phyloP scores from a whole-genome alignment of 768 basidiomycete species.

The Postia placenta region DNA sequence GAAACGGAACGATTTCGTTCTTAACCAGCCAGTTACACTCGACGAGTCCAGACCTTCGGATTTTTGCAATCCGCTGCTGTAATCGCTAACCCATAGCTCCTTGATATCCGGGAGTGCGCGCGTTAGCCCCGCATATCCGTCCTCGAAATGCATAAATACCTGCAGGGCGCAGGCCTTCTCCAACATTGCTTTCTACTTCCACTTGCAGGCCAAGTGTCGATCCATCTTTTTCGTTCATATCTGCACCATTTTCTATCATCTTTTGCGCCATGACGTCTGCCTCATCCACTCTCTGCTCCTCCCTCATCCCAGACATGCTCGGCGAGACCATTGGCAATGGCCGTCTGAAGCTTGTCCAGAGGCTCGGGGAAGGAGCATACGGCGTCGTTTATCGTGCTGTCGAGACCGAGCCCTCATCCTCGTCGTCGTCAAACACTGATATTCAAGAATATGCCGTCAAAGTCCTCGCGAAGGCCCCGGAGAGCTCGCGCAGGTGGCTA shows the following conservation, averaged over 20 bases:
- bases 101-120: no score
- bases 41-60: no score
- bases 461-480: constrained; percentile 17
- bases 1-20: no score
- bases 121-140: no score
- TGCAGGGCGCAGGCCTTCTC: background rate
- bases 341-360: constrained; percentile 16
- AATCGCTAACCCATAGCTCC: no score
- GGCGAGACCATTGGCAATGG: constrained; percentile 18
- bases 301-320: constrained; percentile 11
- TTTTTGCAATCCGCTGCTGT: no score
- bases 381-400: constrained; percentile 24
- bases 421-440: constrained; percentile 10
- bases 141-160: background rate
- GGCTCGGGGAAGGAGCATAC: constrained; percentile 21
- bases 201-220: background rate
- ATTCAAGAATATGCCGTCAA: constrained; percentile 23
- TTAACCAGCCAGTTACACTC: no score
- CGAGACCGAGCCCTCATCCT: constrained; percentile 9
- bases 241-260: background rate
- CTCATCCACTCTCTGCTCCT: constrained; percentile 1
- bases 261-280: background rate
- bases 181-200: background rate
- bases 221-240: background rate
- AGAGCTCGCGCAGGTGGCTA: constrained; percentile 6